Conservation (phyloP, 2,329 filamentous ascomycete genomes). For the Aspergillus fijiensis region DNA sequence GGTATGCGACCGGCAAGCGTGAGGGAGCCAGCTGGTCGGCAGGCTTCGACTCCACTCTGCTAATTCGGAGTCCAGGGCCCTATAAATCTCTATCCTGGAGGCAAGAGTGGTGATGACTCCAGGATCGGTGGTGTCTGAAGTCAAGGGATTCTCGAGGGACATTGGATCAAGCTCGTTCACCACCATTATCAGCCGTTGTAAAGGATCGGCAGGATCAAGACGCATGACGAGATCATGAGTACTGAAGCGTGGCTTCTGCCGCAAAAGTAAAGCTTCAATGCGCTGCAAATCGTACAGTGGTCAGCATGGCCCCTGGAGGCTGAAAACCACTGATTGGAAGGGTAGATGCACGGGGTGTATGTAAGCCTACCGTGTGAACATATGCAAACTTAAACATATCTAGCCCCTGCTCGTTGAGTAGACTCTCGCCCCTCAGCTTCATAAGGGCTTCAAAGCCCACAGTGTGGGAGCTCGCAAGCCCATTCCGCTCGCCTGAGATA, state of each 20-base stretch:
- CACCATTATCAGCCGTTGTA: constrained; percentile 32
- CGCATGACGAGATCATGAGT: constrained; percentile 30
- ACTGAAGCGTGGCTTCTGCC: constrained; percentile 31
- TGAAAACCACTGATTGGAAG: too few relatives aligned
- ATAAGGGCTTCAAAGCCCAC: constrained; percentile 37
- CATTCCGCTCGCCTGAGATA: constrained; percentile 37
- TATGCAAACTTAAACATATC: constrained; percentile 40
- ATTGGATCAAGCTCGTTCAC: constrained; percentile 33
- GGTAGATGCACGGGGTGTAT: background rate
- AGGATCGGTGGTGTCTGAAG: constrained; percentile 6
- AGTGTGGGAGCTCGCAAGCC: constrained; percentile 37
- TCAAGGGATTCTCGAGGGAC: constrained; percentile 22
- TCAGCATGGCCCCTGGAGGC: background rate
- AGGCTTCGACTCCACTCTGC: constrained; percentile 32
- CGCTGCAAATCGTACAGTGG: constrained; percentile 24
- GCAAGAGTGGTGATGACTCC: constrained; percentile 21
- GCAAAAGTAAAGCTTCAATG: constrained; percentile 36
- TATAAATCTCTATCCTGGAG: constrained; percentile 25
- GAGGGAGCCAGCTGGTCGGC: constrained; percentile 35
- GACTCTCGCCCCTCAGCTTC: constrained; percentile 33
- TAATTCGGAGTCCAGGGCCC: constrained; percentile 30
- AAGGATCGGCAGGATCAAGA: constrained; percentile 30
- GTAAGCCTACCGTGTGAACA: constrained; percentile 33
- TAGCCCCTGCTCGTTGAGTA: constrained; percentile 33
- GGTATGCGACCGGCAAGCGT: constrained; percentile 29